Percentiles rank a stretch among this genome's conserved stretches.
Evolutionary conservation across 345 rosid species (phyloP).

Genomic region (Rhodamnia rubescens): DNA sequence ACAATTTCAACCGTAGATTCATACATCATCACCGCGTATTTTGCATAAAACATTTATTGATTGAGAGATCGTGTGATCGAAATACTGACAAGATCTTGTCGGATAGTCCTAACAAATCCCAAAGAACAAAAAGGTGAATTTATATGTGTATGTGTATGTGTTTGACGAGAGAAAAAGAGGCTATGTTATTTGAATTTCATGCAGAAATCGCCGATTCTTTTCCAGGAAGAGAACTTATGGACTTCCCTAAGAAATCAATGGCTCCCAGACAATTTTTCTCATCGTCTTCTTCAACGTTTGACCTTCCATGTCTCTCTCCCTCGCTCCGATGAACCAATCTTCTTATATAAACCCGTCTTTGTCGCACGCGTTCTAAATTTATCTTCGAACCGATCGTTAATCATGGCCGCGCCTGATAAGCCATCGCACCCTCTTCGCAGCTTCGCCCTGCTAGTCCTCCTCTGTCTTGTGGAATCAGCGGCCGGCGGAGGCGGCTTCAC

Average conservation of each 20-base stretch:
- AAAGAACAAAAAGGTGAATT: neutral
- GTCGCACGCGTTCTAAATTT: neutral
- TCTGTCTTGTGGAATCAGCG: neutral
- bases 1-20: too few species aligned
- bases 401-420: neutral
- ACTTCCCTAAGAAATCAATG: neutral
- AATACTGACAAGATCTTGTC: too few species aligned
- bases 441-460: neutral
- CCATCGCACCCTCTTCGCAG: neutral
- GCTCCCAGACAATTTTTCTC: neutral
- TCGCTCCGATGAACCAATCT: neutral
- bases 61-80: too few species aligned
- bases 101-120: too few species aligned
- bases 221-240: neutral
- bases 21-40: too few species aligned
- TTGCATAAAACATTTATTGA: too few species aligned
- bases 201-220: neutral
- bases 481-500: slow-evolving; percentile 4
- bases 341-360: neutral
- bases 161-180: neutral
- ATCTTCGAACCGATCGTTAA: neutral
- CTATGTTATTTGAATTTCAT: neutral
- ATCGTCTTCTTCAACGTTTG: neutral
- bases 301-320: neutral
- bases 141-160: neutral